These are phyloP conservation scores for Penicillium frequentans DNA, from an alignment of 2,329 filamentous ascomycete species.

Conservation along the genomic window DNA sequence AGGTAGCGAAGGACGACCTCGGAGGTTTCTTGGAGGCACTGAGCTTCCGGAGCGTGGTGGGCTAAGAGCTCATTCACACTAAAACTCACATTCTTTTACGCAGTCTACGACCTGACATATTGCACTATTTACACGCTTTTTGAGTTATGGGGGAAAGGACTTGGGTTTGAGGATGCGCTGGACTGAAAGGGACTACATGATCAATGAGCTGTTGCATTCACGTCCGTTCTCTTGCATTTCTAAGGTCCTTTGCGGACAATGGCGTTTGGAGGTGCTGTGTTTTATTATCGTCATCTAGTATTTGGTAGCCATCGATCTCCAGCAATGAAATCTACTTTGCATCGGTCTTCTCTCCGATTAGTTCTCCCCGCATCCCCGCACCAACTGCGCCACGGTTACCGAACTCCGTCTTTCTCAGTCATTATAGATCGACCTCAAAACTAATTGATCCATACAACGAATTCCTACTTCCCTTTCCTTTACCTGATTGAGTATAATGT, in stretches of 20 bases:
- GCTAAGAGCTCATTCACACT: constrained; percentile 32
- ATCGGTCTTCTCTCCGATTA: constrained; percentile 24
- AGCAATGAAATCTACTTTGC: constrained; percentile 12
- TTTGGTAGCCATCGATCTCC: constrained; percentile 12
- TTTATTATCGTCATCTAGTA: constrained; percentile 5
- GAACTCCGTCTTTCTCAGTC: neutral
- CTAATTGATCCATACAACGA: neutral
- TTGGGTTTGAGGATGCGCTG: constrained; percentile 15
- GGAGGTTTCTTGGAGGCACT: constrained; percentile 85
- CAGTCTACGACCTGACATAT: constrained; percentile 25
- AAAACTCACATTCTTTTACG: constrained; percentile 17
- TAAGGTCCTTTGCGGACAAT: constrained; percentile 15
- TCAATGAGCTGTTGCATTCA: constrained; percentile 18
- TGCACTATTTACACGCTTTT: constrained; percentile 15
- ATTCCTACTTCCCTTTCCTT: neutral
- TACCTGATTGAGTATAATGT: constrained; percentile 15
- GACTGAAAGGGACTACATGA: constrained; percentile 14
- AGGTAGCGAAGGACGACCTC: constrained; percentile 95
- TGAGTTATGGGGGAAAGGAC: constrained; percentile 14
- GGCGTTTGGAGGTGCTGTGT: constrained; percentile 21
- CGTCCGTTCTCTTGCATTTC: constrained; percentile 19
- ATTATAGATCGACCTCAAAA: neutral
- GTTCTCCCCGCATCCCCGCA: constrained; percentile 13
- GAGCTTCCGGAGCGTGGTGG: constrained; percentile 84
- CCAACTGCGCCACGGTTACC: neutral